Evolutionary conservation across 495 filamentous ascomycete species (phyloP).

Genomic region (Annulohypoxylon nitens): DNA sequence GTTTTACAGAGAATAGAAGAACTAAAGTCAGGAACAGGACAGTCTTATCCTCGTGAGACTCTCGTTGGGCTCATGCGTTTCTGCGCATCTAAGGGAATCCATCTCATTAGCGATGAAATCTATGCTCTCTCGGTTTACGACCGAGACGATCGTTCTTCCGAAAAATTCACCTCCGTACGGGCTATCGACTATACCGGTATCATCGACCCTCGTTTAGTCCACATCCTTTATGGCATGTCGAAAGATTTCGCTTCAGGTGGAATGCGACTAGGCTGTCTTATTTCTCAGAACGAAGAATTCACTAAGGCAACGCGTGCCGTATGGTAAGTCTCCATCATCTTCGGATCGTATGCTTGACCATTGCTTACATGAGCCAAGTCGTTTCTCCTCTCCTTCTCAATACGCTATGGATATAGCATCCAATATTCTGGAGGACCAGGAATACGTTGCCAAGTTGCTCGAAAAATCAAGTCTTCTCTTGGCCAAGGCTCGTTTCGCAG

Average conservation of each 20-base stretch:
- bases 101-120: slow-evolving; percentile 74
- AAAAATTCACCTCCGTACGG: slow-evolving; percentile 66
- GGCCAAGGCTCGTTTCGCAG: slow-evolving; percentile 53
- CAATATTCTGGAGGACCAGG: slow-evolving; percentile 61
- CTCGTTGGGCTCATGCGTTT: slow-evolving; percentile 63
- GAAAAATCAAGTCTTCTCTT: slow-evolving; percentile 57
- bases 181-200: slow-evolving; percentile 62
- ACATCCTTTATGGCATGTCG: slow-evolving; percentile 71
- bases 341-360: neutral
- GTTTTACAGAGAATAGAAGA: neutral
- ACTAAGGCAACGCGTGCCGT: slow-evolving; percentile 55
- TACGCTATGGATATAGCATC: slow-evolving; percentile 60
- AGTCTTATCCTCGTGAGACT: slow-evolving; percentile 66
- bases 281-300: slow-evolving; percentile 63
- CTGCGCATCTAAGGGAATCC: slow-evolving; percentile 67
- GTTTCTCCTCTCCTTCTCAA: slow-evolving; percentile 63
- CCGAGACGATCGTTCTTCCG: slow-evolving; percentile 49
- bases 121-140: slow-evolving; percentile 70
- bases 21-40: slow-evolving; percentile 41
- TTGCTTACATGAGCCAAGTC: slow-evolving; percentile 25
- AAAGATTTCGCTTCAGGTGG: slow-evolving; percentile 73
- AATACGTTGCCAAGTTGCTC: slow-evolving; percentile 63
- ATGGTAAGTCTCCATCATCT: slow-evolving; percentile 25
- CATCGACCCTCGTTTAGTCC: slow-evolving; percentile 65
- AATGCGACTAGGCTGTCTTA: slow-evolving; percentile 66